A percentile compares a stretch with the other conserved stretches of the same genome.
These are phyloP conservation scores for Taiozyma sp. DNA, from an alignment of 1,139 yeast genomes.

Conservation along the genomic window DNA sequence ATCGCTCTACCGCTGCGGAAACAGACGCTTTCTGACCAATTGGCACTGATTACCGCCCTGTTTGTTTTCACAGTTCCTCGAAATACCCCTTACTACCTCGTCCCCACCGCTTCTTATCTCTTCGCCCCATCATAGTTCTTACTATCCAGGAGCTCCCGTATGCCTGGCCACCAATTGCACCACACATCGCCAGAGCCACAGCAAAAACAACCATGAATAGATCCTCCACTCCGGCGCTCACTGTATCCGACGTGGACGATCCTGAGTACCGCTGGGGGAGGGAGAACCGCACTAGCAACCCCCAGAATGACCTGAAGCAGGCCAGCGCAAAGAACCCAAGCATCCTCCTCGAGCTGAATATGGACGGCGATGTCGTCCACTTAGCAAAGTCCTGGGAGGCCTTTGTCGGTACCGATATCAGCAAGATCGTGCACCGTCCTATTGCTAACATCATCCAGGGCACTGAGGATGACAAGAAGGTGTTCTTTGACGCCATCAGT, in stretches of 20 bases:
- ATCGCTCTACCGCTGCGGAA: not conserved
- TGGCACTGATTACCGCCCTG: not conserved
- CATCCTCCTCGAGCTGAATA: conserved; percentile 80
- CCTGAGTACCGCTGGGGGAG: not conserved
- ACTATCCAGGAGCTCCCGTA: not conserved
- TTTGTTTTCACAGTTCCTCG: not conserved
- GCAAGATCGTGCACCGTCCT: conserved; percentile 52
- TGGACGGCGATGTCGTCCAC: conserved; percentile 74
- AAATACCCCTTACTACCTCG: not conserved
- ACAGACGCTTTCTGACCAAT: not conserved
- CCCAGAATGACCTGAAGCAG: conserved; percentile 20
- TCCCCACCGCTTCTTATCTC: not conserved
- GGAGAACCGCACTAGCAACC: conserved; percentile 2
- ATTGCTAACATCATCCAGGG: conserved; percentile 68
- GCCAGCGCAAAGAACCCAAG: conserved; percentile 49
- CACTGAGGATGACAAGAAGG: conserved; percentile 55
- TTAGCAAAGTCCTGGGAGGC: conserved; percentile 74
- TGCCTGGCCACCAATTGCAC: not conserved
- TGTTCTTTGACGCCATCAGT: conserved; percentile 66
- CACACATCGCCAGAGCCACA: not conserved
- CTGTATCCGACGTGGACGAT: conserved; percentile 7
- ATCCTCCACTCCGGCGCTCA: conserved; percentile 11
- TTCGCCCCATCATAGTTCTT: not conserved
- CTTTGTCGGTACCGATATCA: conserved; percentile 56
- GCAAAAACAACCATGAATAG: not conserved